Conservation (phyloP, 208 protist species). For the Wallacemonas sp. region DNA sequence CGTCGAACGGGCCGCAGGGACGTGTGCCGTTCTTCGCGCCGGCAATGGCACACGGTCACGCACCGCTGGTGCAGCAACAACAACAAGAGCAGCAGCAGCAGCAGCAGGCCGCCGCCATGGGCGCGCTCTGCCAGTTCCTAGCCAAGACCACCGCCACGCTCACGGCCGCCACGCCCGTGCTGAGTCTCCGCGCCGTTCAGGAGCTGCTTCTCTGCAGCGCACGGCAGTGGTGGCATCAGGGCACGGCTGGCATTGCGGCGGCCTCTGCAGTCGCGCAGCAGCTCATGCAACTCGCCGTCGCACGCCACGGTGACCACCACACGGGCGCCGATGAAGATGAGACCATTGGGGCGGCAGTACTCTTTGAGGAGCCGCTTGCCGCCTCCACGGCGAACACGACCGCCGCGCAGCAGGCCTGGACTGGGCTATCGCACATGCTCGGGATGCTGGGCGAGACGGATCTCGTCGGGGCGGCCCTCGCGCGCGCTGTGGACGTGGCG, state of each 20-base stretch:
- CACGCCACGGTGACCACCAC: neutral
- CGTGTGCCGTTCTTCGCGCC: neutral
- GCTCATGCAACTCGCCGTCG: neutral
- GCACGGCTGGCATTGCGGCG: neutral
- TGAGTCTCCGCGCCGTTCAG: neutral
- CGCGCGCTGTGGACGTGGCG: neutral
- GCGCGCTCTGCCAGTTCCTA: neutral
- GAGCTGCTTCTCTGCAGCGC: conserved; percentile 11
- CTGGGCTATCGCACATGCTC: neutral
- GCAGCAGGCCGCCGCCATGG: neutral
- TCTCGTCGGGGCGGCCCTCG: neutral
- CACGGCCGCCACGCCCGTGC: neutral
- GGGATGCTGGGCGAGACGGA: neutral
- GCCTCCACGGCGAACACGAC: neutral
- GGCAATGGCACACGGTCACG: no score
- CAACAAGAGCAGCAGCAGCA: neutral
- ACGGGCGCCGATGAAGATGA: neutral
- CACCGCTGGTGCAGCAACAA: neutral
- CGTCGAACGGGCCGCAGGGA: no score
- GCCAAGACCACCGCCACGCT: neutral
- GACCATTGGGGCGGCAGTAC: neutral
- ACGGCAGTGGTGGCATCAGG: neutral
- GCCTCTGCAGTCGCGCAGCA: neutral
- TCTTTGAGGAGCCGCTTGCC: neutral
- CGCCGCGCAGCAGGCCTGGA: neutral